Evolutionary conservation across 345 rosid genomes (phyloP), one percentile per base, ranked within the genome.

Genomic region (Heritiera fomes): DNA sequence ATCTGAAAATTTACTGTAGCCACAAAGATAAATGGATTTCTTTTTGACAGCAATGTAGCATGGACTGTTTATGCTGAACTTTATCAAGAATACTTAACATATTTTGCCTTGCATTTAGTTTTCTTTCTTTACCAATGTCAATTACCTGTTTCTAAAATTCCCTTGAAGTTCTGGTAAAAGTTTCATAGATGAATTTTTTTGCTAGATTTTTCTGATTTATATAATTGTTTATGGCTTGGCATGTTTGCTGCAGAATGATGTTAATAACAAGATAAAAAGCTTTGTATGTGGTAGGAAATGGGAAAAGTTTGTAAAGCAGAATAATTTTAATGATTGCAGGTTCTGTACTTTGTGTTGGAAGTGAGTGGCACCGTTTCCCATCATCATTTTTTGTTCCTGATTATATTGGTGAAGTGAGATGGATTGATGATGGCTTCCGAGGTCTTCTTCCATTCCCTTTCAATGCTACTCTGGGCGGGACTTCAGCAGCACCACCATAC

Each of bases 281-380:
- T 45, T n/a, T n/a, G 17, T 41, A 38, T 7, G 13, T 66, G 30
- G 6, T n/a, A 68, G 46, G 50, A 8, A 45, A 68, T 68, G 72
- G 50, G 32, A 68, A 15, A 18, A 18, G 18, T 34, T 34, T 6
- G n/a, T 23, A 68, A 40, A 43, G 50, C 6, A n/a, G 41, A 67
- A 7, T 67, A 11, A 20, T 41, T 40, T 40, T 15, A 18, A 46
- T 45, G 47, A 76, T 71, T 46, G 62, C 89, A 95, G 99, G 96
- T 81, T 87, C 99, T 78, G 92, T 91, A 68, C 85, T 93, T 64
- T 95, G 99, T 78, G 91, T 93, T 83, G 97, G 98, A 87, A 90
- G 97, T 82, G 99, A 95, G 82, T 91, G 98, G 98, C 99, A 95
- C 84, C 97, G 99, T 34, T 92, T 85, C 82, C 97, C 97, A 8